Evolutionary conservation across 805 yeast genomes (phyloP), one percentile per base, ranked within the genome.

Genomic region (Hanseniaspora guilliermondii): DNA sequence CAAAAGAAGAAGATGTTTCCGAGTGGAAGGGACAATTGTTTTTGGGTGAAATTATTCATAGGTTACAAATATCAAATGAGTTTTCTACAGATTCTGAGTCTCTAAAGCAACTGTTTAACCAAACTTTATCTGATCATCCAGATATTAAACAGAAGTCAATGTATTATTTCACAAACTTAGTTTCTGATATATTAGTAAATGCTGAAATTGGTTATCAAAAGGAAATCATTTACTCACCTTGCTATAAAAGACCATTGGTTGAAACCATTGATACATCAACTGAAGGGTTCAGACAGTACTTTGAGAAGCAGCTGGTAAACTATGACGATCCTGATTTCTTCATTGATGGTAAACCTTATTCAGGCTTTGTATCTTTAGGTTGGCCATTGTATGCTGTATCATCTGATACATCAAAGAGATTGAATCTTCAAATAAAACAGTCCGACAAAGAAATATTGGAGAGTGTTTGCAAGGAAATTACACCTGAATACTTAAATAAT

Each of bases 331-430:
- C 85, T 1, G 59, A 58, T 1, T 82, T 72, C 58, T 87, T 68
- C 61, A 72, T 83, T 59, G 88, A 83, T 61, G 74, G 75, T 32
- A 76, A 75, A 52, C 69, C 76, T 2, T 73, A 71, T 61, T 68
- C 71, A 8, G 93, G 95, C 0, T 84, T 88, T 79, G 66, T 85
- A 8, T 82, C 83, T 50, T 87, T 96, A 95, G 85, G 81, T 14
- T 67, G 77, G 19, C 59, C 68, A 0, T 61, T 82, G 65, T 63
- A 65, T 21, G 87, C 75, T 2, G 68, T 80, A 19, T 70, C 69
- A 3, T 65, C 63, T 6, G 67, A 68, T 6, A 63, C 59, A 2
- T 60, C 60, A 19, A 53, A 60, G 0, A 37, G 57, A 22, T 24
- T 61, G 7, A 56, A 57, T 19, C 7, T 38, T 4, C n/a, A 65